Percentiles rank a stretch among this genome's conserved stretches.
Evolutionary conservation across 2,329 filamentous ascomycete species (phyloP).

Genomic region (Graphium sp.): DNA sequence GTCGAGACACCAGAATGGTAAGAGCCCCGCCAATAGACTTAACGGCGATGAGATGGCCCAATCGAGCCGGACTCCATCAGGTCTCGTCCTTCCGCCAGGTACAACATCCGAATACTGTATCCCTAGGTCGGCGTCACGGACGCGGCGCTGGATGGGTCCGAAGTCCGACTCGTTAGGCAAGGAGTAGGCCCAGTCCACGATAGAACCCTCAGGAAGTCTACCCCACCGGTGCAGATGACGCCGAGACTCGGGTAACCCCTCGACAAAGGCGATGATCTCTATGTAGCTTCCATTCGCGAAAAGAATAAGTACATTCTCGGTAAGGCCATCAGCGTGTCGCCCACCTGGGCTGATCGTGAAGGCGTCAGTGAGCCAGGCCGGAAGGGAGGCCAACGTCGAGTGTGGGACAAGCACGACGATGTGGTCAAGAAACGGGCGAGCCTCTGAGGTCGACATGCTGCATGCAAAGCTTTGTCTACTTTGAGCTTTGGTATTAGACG

Average conservation of each 20-base stretch:
- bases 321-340: constrained; percentile 40
- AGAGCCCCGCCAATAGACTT: constrained; percentile 23
- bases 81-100: constrained; percentile 32
- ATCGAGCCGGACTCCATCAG: constrained; percentile 36
- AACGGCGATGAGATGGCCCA: constrained; percentile 32
- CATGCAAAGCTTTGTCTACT: no score
- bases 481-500: no score
- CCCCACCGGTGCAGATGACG: constrained; percentile 42
- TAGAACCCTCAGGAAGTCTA: constrained; percentile 23
- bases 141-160: constrained; percentile 16
- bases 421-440: neutral
- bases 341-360: constrained; percentile 15
- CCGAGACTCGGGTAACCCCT: constrained; percentile 11
- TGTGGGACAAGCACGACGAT: constrained; percentile 1
- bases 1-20: constrained; percentile 54
- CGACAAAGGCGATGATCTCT: constrained; percentile 45
- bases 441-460: neutral
- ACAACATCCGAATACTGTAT: constrained; percentile 29
- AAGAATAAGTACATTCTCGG: constrained; percentile 44
- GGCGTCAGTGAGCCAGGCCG: neutral
- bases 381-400: neutral
- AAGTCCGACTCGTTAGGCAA: constrained; percentile 18
- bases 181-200: constrained; percentile 46
- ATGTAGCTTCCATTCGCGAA: constrained; percentile 49
- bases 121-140: constrained; percentile 13